Evolutionary conservation across 306 rosid genomes (phyloP).

Genomic region (Castanea mollissima): DNA sequence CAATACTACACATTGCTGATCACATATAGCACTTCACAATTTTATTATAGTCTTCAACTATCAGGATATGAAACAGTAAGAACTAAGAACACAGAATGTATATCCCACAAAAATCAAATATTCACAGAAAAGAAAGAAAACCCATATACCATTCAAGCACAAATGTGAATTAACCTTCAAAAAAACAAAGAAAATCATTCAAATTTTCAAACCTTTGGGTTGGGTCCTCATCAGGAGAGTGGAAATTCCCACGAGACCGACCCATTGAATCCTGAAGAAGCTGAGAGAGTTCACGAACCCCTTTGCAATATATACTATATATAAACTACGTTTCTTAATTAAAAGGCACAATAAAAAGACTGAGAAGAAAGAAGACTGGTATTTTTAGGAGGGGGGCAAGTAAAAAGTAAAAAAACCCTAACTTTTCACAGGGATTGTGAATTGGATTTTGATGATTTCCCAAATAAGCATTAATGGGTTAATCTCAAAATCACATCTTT

Average conservation of each 20-base stretch:
- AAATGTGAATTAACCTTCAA: slow-evolving; percentile 7
- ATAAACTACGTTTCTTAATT: background rate
- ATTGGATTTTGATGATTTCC: background rate
- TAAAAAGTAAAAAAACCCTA: slow-evolving; percentile 34
- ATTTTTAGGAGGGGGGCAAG: background rate
- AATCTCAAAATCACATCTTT: slow-evolving; percentile 1
- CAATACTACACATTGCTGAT: background rate
- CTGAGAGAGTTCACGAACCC: slow-evolving; percentile 21
- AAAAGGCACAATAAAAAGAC: background rate
- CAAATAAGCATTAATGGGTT: slow-evolving; percentile 13
- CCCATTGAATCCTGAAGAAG: slow-evolving; percentile 59
- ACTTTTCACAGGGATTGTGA: background rate
- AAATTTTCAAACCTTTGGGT: slow-evolving; percentile 62
- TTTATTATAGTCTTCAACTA: background rate
- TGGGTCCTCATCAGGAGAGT: slow-evolving; percentile 79
- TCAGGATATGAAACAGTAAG: background rate
- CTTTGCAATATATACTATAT: background rate
- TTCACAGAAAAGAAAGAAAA: background rate
- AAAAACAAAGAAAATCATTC: background rate
- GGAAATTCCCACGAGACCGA: slow-evolving; percentile 94
- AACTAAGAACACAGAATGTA: background rate
- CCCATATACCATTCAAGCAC: background rate
- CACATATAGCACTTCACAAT: background rate
- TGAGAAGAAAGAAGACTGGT: background rate
- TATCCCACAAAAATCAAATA: slow-evolving; percentile 7